Percentiles rank a stretch among this genome's conserved stretches.
These are phyloP conservation scores for Penicillium sp. DNA, from an alignment of 2,329 filamentous ascomycete species.

Conservation along the genomic window DNA sequence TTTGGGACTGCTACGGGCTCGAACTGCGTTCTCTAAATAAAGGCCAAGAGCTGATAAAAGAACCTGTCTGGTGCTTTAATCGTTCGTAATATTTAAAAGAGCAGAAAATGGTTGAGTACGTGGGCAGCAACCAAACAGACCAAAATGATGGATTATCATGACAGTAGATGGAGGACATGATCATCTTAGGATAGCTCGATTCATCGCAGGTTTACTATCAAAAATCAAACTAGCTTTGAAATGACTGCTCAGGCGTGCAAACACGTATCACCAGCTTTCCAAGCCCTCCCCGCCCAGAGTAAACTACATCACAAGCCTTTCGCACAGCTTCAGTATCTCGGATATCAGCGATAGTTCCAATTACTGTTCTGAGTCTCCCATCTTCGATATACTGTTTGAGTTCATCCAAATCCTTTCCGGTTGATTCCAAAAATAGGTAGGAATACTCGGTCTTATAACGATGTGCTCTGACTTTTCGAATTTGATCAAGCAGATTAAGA, in stretches of 20 bases:
- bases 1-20: neutral
- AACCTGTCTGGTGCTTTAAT: neutral
- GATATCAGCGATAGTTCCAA: conserved; percentile 45
- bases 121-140: neutral
- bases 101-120: neutral
- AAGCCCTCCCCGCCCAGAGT: conserved; percentile 45
- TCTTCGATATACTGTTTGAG: conserved; percentile 45
- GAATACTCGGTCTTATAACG: conserved; percentile 46
- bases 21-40: neutral
- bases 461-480: conserved; percentile 46
- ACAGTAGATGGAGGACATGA: neutral
- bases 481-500: conserved; percentile 36
- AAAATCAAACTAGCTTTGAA: neutral
- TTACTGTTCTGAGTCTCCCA: conserved; percentile 49
- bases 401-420: conserved; percentile 47
- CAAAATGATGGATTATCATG: neutral
- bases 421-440: conserved; percentile 48
- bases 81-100: neutral
- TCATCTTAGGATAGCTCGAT: neutral
- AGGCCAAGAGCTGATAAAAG: neutral
- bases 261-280: conserved; percentile 49
- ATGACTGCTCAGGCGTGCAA: neutral
- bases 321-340: conserved; percentile 49
- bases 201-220: neutral
- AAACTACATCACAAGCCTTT: conserved; percentile 44